These are phyloP conservation scores for Obba rivulosa DNA, from an alignment of 768 basidiomycete genomes.

Conservation along the genomic window DNA sequence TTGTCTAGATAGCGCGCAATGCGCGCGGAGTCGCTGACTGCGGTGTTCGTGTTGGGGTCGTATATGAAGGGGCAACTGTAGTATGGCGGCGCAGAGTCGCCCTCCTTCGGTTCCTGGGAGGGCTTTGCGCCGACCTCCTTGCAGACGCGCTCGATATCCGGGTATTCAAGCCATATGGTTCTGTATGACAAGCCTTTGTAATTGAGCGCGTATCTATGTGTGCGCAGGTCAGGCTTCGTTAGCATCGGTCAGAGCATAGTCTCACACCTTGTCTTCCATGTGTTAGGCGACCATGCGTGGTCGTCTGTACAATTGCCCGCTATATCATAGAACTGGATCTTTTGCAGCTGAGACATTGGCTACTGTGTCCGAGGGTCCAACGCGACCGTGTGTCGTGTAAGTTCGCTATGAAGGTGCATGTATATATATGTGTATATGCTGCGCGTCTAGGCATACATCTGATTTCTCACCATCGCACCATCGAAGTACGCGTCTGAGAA, in stretches of 20 bases:
- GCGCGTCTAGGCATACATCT: too few relatives aligned
- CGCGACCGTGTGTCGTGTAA: too few relatives aligned
- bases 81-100: slow-evolving; percentile 12
- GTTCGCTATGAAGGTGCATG: too few relatives aligned
- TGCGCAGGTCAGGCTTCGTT: background rate
- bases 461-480: too few relatives aligned
- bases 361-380: too few relatives aligned
- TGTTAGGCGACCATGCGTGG: slow-evolving; percentile 17
- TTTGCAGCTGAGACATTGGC: background rate
- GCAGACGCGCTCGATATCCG: slow-evolving; percentile 35
- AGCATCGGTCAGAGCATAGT: slow-evolving; percentile 4
- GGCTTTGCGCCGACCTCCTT: slow-evolving; percentile 31
- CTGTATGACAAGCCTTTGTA: slow-evolving; percentile 34
- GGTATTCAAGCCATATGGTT: slow-evolving; percentile 44
- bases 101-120: slow-evolving; percentile 23
- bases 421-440: too few relatives aligned
- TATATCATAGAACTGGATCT: slow-evolving; percentile 18
- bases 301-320: background rate
- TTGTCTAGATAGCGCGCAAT: slow-evolving; percentile 27
- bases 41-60: slow-evolving; percentile 19
- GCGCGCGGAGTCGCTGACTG: slow-evolving; percentile 18
- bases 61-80: slow-evolving; percentile 26
- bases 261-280: slow-evolving; percentile 25
- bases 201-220: slow-evolving; percentile 29
- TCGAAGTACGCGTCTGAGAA: too few relatives aligned